Percentiles rank a stretch among this genome's conserved stretches.
Conservation (phyloP, 306 rosid genomes). For the Acacia crassicarpa region DNA sequence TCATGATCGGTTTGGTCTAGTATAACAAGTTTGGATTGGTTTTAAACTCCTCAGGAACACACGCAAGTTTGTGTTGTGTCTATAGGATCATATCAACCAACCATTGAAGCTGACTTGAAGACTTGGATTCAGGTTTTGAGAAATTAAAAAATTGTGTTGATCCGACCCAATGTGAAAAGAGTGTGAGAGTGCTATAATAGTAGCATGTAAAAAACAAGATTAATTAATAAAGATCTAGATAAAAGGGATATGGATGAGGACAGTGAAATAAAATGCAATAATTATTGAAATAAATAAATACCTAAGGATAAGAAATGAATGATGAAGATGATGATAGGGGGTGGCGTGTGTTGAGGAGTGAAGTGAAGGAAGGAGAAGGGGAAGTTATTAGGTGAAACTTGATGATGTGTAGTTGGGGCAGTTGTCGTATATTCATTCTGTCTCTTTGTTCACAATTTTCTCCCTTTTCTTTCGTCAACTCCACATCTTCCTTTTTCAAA, state of each 20-base stretch:
- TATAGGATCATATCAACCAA: no score
- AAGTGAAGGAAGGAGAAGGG: neutral
- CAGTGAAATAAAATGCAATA: neutral
- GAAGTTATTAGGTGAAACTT: conserved; percentile 46
- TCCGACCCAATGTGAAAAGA: neutral
- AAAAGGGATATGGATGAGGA: neutral
- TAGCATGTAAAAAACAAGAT: no score
- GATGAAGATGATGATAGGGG: neutral
- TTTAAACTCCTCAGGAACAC: no score
- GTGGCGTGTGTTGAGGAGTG: neutral
- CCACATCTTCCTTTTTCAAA: neutral
- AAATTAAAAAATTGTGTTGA: no score
- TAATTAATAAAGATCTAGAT: no score
- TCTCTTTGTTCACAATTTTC: neutral
- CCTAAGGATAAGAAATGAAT: neutral
- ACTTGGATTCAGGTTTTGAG: no score
- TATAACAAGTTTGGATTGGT: no score
- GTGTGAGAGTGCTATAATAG: no score
- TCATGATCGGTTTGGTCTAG: no score
- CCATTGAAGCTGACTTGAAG: no score
- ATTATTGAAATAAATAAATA: neutral
- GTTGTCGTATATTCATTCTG: neutral
- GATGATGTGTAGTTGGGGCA: conserved; percentile 43
- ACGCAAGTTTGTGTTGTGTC: no score
- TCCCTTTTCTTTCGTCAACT: neutral